Conservation (phyloP, 2,329 filamentous ascomycete species). For the Talaromyces sp. region DNA sequence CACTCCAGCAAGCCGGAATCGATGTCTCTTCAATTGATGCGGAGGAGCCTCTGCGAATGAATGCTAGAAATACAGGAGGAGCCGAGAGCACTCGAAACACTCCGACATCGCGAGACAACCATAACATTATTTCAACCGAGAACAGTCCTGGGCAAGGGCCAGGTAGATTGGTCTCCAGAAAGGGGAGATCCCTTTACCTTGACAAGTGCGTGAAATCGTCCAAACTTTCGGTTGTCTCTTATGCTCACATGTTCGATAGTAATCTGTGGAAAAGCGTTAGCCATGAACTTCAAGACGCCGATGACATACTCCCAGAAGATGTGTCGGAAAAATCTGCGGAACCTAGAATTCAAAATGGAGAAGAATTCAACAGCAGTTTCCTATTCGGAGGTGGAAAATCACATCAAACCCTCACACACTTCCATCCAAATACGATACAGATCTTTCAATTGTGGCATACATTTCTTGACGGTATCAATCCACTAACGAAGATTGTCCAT, state of each 20-base stretch:
- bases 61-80: not conserved
- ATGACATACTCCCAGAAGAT: constrained; percentile 16
- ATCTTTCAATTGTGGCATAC: constrained; percentile 26
- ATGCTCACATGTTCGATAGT: constrained; percentile 9
- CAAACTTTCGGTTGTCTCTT: not conserved
- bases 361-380: constrained; percentile 12
- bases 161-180: constrained; percentile 17
- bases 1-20: constrained; percentile 13
- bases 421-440: constrained; percentile 21
- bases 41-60: not conserved
- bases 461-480: constrained; percentile 27
- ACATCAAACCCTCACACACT: constrained; percentile 7
- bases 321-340: not conserved
- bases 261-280: constrained; percentile 19
- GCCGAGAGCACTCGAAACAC: not conserved
- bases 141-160: constrained; percentile 9
- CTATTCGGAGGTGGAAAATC: constrained; percentile 10
- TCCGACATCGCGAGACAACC: not conserved
- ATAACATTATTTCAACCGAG: not conserved
- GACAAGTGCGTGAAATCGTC: constrained; percentile 16
- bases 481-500: constrained; percentile 26
- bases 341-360: not conserved
- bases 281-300: constrained; percentile 17
- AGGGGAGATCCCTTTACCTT: constrained; percentile 17
- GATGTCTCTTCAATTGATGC: constrained; percentile 6